Evolutionary conservation across 495 filamentous ascomycete species (phyloP), one percentile per base, ranked within the genome.

Genomic region (Talaromyces ruber): DNA sequence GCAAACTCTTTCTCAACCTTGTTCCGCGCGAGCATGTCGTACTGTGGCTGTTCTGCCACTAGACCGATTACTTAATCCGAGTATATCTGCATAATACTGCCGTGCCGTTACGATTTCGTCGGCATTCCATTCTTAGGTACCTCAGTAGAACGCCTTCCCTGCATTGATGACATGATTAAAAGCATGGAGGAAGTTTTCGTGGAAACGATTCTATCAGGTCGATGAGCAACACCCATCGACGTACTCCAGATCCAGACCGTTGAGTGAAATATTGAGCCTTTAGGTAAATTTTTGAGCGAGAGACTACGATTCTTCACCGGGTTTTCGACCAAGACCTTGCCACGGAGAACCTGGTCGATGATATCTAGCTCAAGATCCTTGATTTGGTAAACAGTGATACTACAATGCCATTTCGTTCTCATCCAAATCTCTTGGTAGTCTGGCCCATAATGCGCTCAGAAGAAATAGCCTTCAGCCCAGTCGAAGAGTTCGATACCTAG

Each of bases 101-200:
- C 86, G 90, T 6, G 92, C 92, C 62, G 86, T 79, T 5, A 83
- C 81, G 67, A 95, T 93, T 76, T 95, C 89, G 56, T 84, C 84
- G 12, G 90, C 89, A 60, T 79, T 80, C 92, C 91, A 95, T 76
- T 93, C 90, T 0, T 87, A 90, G 0, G 91, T 94, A 32, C 92
- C 92, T 90, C 91, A 95, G 81, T 95, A 94, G 70, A 94, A 87
- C 25, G 87, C 85, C 75, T 91, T 88, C 43, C 90, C 88, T 54
- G 81, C 80, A 70, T 86, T 79, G 65, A 95, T 91, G 34, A 88
- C 74, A 69, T 90, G 82, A 73, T 92, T 93, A 79, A 94, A 94
- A 50, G 81, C 91, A 60, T 90, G 85, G 29, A 95, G 91, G 32
- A 84, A 84, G 72, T 96, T 92, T 69, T 92, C 89, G 79, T 93